Conservation (phyloP, 306 rosid species). For the Quercus engelmannii region DNA sequence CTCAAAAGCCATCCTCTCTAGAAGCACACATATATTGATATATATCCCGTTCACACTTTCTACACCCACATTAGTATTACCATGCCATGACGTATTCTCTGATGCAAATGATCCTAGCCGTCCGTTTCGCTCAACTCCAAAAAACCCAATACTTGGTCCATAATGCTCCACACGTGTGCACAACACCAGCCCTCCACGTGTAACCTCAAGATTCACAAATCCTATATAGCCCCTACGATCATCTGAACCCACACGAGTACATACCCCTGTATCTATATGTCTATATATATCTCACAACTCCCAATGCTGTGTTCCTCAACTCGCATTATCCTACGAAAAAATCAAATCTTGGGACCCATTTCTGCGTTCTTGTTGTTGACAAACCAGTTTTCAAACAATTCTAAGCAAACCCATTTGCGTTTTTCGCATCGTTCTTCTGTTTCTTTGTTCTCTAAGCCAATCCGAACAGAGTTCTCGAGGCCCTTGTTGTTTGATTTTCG, state of each 20-base stretch:
- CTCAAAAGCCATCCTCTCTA: no score
- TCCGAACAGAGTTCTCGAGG: conserved; percentile 3
- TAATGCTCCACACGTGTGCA: not conserved
- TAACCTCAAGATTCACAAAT: not conserved
- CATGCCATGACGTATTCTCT: not conserved
- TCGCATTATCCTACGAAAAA: conserved; percentile 30
- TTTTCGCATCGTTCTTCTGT: conserved; percentile 1
- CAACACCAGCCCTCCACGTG: not conserved
- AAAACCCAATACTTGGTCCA: not conserved
- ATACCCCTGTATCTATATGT: no score
- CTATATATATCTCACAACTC: not conserved
- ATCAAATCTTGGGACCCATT: conserved; percentile 9
- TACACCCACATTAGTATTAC: no score
- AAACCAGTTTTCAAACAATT: conserved; percentile 1
- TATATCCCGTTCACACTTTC: no score
- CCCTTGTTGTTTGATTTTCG: conserved; percentile 2
- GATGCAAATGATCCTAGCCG: not conserved
- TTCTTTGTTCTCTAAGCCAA: conserved; percentile 2
- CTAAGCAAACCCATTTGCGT: conserved; percentile 1
- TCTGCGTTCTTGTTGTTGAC: conserved; percentile 15
- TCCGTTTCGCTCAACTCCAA: not conserved
- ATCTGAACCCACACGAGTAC: no score
- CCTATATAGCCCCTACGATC: not conserved
- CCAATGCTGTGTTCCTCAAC: conserved; percentile 34
- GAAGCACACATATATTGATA: no score